These are phyloP conservation scores for Tranzscheliella williamsii DNA, from an alignment of 1,284 basidiomycete genomes.

Conservation along the genomic window DNA sequence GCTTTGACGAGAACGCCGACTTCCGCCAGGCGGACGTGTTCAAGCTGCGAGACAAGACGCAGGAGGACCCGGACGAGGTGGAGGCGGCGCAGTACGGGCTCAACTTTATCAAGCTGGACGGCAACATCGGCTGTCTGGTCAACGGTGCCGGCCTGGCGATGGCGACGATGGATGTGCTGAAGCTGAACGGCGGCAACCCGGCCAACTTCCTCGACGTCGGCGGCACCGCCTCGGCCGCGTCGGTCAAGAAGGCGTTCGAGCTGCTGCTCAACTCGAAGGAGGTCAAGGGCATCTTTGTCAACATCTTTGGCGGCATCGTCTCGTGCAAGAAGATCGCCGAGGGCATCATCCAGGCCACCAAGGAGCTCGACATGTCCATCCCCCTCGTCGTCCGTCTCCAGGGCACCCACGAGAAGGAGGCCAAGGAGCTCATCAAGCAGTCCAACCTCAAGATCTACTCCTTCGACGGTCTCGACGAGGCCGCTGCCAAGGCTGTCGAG, in stretches of 20 bases:
- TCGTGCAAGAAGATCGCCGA: constrained; percentile 76
- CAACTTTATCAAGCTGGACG: constrained; percentile 99
- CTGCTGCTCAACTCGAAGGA: constrained; percentile 85
- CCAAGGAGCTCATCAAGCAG: constrained; percentile 75
- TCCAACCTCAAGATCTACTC: constrained; percentile 75
- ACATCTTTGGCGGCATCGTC: constrained; percentile 82
- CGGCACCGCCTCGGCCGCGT: constrained; percentile 94
- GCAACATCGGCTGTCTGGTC: constrained; percentile 94
- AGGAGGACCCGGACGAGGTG: constrained; percentile 96
- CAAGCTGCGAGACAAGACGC: constrained; percentile 83
- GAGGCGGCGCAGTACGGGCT: constrained; percentile 76
- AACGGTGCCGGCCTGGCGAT: constrained; percentile 99
- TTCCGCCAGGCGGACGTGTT: constrained; percentile 95
- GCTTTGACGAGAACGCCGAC: constrained; percentile 98
- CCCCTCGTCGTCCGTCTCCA: constrained; percentile 93
- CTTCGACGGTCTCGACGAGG: constrained; percentile 40
- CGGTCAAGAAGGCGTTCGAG: constrained; percentile 99
- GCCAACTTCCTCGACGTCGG: constrained; percentile 99
- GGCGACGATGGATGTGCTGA: constrained; percentile 99
- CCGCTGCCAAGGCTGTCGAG: constrained; percentile 42
- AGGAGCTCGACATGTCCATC: constrained; percentile 81
- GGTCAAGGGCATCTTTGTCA: constrained; percentile 98
- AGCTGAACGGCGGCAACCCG: constrained; percentile 73
- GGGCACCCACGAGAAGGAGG: constrained; percentile 94
- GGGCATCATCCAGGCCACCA: constrained; percentile 96